A percentile compares a stretch with the other conserved stretches of the same genome.
Conservation (phyloP, 1,284 basidiomycete genomes). For the Rhodotorula sp. region DNA sequence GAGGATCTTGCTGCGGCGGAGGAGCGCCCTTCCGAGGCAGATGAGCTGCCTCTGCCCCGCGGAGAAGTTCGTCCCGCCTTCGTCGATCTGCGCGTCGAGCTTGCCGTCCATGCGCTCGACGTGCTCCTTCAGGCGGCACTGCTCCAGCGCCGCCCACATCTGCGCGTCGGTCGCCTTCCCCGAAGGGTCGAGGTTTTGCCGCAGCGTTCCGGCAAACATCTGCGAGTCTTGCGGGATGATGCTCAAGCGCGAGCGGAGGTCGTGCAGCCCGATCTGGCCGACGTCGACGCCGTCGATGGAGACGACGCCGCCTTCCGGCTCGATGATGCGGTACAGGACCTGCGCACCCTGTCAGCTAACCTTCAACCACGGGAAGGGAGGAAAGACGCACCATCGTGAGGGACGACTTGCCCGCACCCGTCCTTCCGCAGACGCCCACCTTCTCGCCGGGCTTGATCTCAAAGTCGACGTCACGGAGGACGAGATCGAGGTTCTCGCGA, state of each 20-base stretch:
- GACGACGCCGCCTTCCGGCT: slow-evolving; percentile 76
- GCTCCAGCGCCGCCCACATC: slow-evolving; percentile 35
- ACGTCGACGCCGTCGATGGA: slow-evolving; percentile 82
- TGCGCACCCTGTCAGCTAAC: slow-evolving; percentile 7
- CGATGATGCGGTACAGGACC: slow-evolving; percentile 77
- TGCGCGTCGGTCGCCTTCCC: slow-evolving; percentile 28
- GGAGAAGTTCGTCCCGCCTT: slow-evolving; percentile 62
- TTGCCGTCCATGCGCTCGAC: slow-evolving; percentile 42
- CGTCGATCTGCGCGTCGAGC: slow-evolving; percentile 43
- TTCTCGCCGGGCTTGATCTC: slow-evolving; percentile 69
- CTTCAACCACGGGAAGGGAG: not conserved
- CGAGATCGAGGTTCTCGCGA: slow-evolving; percentile 74
- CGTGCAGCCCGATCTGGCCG: slow-evolving; percentile 76
- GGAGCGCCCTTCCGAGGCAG: slow-evolving; percentile 61
- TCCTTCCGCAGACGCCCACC: slow-evolving; percentile 81
- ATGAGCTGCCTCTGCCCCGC: slow-evolving; percentile 69
- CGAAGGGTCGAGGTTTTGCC: slow-evolving; percentile 52
- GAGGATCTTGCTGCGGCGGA: slow-evolving; percentile 74
- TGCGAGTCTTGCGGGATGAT: slow-evolving; percentile 77
- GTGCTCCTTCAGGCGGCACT: slow-evolving; percentile 37
- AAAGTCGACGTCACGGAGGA: slow-evolving; percentile 72
- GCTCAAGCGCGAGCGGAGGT: slow-evolving; percentile 68
- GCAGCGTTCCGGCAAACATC: slow-evolving; percentile 44
- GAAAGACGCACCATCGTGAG: slow-evolving; percentile 58
- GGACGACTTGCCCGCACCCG: slow-evolving; percentile 89